Base-by-base conservation (phyloP, 345 rosid genomes). In the Corymbia maculata region DNA sequence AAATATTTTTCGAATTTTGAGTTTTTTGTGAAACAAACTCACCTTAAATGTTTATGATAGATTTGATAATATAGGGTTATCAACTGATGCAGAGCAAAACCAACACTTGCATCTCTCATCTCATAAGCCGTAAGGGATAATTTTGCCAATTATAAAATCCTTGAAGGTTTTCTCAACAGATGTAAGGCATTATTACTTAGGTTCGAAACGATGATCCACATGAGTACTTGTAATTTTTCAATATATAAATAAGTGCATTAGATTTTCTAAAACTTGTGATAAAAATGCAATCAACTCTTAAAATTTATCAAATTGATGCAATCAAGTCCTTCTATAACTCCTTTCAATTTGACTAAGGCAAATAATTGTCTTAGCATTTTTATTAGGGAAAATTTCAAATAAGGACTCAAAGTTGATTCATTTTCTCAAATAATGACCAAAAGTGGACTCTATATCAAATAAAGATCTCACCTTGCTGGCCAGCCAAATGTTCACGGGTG, bases 271-370 rank as follows among this genome's bases (percentile, higher is more conserved):
- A 55, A 55, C 9, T 22, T 55, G 0, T 55, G 0, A 2, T 55
- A 55, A 55, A 47, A 55, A 55, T 36, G 42, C 42, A 36, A 36
- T 22, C 0, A 55, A 4, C 22, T 55, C 28, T 1, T 55, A 55
- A 55, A 22, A 22, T 21, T 4, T 55, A 0, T 55, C 6, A 5
- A 55, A 22, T 55, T 22, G 22, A 21, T 55, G 0, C 22, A 55
- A 55, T 55, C 0, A 0, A 55, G 1, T 3, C 22, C 22, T 55
- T 55, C 6, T 55, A 0, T 55, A 0, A 55, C 5, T 55, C 61
- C 6, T 0, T 55, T 12, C 9, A 55, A 55, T 2, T 55, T 1
- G 61, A 55, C 12, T 0, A 22, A 22, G 5, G 0, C 1, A 55
- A 22, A 55, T 55, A 8, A 0, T 53, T 53, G 26, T 8, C 59